Conservation (phyloP, 192 early-diverging fungal genomes). For the Backusella sp. region DNA sequence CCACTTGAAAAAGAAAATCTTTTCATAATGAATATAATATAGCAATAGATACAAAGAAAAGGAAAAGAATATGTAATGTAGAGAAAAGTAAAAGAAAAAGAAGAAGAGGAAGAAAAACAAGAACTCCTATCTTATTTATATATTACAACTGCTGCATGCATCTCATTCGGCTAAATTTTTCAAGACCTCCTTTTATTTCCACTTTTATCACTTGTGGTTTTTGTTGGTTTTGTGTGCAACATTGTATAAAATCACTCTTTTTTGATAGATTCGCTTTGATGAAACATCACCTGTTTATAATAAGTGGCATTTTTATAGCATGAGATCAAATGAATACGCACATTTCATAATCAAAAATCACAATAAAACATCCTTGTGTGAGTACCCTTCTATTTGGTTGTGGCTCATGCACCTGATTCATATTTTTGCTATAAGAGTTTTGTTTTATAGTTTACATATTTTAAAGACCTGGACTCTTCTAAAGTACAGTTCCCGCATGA, state of each 20-base stretch:
- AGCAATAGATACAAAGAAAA: not conserved
- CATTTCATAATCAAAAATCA: not conserved
- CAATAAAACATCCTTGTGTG: not conserved
- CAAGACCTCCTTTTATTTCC: not conserved
- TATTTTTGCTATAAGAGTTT: not conserved
- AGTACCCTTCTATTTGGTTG: not conserved
- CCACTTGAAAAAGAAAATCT: not conserved
- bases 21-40: not conserved
- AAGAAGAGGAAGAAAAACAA: not conserved
- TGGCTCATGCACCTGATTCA: not conserved
- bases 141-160: slow-evolving; percentile 5
- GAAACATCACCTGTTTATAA: not conserved
- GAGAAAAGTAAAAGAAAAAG: not conserved
- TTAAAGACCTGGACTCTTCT: not conserved
- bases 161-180: not conserved
- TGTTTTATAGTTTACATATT: not conserved
- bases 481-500: not conserved
- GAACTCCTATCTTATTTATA: not conserved
- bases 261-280: not conserved
- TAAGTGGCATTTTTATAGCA: not conserved
- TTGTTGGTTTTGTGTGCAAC: not conserved
- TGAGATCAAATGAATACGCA: not conserved
- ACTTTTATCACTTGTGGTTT: not conserved
- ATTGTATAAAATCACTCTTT: not conserved
- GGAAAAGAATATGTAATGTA: not conserved